A percentile compares a stretch with the other conserved stretches of the same genome.
Conservation (phyloP, 2,329 filamentous ascomycete species). For the Nannizziopsis arthrosporioides region DNA sequence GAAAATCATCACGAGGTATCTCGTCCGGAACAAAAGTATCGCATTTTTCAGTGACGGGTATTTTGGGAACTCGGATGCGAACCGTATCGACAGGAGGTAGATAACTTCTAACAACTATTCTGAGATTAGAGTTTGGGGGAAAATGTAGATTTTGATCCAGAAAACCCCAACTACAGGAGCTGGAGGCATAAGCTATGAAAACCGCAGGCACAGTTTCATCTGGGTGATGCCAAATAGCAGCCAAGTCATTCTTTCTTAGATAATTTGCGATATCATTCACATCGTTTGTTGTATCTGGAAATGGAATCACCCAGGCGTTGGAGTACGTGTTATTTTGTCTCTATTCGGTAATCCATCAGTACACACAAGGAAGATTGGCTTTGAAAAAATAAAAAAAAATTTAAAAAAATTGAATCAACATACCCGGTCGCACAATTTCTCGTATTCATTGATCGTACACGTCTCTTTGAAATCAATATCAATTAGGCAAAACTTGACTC, state of each 20-base stretch:
- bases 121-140: slow-evolving; percentile 6
- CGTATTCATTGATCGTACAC: slow-evolving; percentile 23
- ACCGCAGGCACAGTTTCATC: slow-evolving; percentile 9
- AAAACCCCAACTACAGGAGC: slow-evolving; percentile 20
- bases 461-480: slow-evolving; percentile 27
- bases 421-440: slow-evolving; percentile 21
- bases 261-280: slow-evolving; percentile 22
- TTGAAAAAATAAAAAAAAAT: background rate
- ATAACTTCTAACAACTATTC: slow-evolving; percentile 16
- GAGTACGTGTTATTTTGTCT: slow-evolving; percentile 14
- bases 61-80: background rate
- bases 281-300: slow-evolving; percentile 21
- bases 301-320: slow-evolving; percentile 28
- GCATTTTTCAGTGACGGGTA: background rate
- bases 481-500: slow-evolving; percentile 8
- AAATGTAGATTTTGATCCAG: slow-evolving; percentile 14
- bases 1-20: no score
- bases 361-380: background rate
- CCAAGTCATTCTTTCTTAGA: slow-evolving; percentile 19
- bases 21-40: no score
- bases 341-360: slow-evolving; percentile 8
- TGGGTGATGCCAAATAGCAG: slow-evolving; percentile 24
- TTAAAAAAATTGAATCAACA: slow-evolving; percentile 4
- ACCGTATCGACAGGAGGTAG: slow-evolving; percentile 14
- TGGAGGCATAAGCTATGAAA: slow-evolving; percentile 23